phyloP scores from a whole-genome alignment of 331 rosid genomes.

The Malus hybrid region DNA sequence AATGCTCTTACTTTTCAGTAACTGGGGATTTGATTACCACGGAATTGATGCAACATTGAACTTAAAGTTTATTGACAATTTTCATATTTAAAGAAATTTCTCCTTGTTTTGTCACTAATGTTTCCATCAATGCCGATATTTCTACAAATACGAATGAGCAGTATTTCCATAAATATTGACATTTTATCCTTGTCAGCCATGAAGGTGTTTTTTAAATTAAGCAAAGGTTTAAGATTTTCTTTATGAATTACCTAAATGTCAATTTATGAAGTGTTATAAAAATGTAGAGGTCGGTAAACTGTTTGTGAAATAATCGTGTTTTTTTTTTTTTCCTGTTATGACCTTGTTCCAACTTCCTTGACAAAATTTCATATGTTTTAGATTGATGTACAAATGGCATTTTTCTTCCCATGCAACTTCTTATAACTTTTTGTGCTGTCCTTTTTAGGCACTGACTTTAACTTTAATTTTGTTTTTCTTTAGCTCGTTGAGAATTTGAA shows the following conservation, averaged over 20 bases:
- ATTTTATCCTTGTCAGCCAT: not conserved
- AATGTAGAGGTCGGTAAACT: not conserved
- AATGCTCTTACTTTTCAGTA: too few species aligned
- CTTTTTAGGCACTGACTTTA: not conserved
- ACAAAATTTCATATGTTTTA: not conserved
- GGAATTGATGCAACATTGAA: too few species aligned
- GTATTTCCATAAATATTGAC: too few species aligned
- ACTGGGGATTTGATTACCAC: too few species aligned
- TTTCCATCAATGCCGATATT: too few species aligned
- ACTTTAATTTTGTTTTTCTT: conserved; percentile 18
- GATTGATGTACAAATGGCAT: not conserved
- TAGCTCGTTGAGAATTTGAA: conserved; percentile 88
- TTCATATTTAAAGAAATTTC: too few species aligned
- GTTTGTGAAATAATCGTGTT: not conserved
- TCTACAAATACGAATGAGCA: too few species aligned
- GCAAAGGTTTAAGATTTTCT: not conserved
- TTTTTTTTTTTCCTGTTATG: not conserved
- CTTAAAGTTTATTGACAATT: too few species aligned
- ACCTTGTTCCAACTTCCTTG: not conserved
- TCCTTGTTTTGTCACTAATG: too few species aligned
- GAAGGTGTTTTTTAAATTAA: not conserved
- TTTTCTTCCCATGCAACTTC: not conserved
- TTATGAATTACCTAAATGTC: not conserved
- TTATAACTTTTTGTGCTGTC: not conserved
- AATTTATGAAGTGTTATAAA: not conserved